phyloP scores from a whole-genome alignment of 805 yeast genomes.

The Sugiyamaella marilandica region DNA sequence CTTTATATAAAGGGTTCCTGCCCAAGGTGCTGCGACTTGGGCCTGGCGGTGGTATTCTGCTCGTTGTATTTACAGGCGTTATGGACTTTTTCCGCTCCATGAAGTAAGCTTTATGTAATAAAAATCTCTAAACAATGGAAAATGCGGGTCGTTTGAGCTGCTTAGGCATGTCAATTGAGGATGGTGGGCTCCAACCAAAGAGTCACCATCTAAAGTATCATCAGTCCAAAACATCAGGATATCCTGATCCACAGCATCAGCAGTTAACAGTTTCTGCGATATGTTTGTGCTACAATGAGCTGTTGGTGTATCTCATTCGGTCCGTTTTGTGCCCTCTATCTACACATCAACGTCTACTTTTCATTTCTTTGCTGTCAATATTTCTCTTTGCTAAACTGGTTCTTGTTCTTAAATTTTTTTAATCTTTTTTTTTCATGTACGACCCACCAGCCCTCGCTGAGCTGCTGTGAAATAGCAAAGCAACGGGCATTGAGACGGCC shows the following conservation, averaged over 20 bases:
- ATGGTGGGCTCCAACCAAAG: no score
- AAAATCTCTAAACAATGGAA: no score
- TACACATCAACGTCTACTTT: no score
- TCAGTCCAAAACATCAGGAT: no score
- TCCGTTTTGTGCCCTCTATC: no score
- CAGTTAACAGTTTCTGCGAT: no score
- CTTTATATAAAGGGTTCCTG: constrained; percentile 91
- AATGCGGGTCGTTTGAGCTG: constrained; percentile 2
- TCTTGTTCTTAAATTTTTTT: background rate
- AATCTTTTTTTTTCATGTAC: constrained; percentile 36
- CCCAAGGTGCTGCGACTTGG: constrained; percentile 97
- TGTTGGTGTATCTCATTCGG: no score
- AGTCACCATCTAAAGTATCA: no score
- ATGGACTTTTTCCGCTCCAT: constrained; percentile 77
- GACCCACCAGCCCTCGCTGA: constrained; percentile 63
- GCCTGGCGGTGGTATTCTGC: constrained; percentile 98
- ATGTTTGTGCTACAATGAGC: no score
- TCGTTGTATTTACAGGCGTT: constrained; percentile 92
- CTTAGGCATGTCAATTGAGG: no score
- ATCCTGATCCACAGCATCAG: no score
- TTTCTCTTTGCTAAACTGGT: background rate
- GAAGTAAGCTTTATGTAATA: background rate
- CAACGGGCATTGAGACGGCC: constrained; percentile 64
- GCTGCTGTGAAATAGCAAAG: constrained; percentile 25
- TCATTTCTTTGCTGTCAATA: background rate